Evolutionary conservation across 257 asterid species (phyloP), one percentile per base, ranked within the genome.

Genomic region (Solanum chmielewskii): DNA sequence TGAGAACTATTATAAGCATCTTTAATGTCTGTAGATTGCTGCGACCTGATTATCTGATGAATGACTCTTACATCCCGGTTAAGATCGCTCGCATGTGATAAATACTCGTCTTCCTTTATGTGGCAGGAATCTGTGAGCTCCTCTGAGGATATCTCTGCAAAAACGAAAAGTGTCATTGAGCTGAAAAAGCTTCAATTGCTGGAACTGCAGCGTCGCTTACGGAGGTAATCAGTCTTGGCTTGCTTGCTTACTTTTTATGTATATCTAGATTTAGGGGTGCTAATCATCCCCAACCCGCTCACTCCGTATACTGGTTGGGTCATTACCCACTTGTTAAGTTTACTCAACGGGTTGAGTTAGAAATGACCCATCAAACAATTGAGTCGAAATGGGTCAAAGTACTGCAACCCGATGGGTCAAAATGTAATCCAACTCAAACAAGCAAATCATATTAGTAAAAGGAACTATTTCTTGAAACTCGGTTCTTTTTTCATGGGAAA

Each of bases 81-180:
- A 81, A 47, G 11, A 20, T 81, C 3, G 29, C 69, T 18, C 6
- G 18, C 84, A 33, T 73, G 84, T 49, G 41, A 47, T 86, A 85
- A 12, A 44, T 45, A n/a, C 82, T 77, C 31, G 37, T 62, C 80
- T 13, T 39, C 66, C 47, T 86, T 70, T 29, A 69, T 56, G 77
- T 87, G 90, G 86, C 94, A 97, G 99, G 98, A 95, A 87, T 91
- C 89, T 89, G 98, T 95, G 88, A 94, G 97, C 92, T 96, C 98
- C 62, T 97, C 99, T 37, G 98, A 94, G 89, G 95, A 97, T 90
- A 95, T 93, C 69, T 96, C 94, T 87, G 98, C 98, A 21, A 97
- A 97, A 91, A 97, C 99, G 25, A 97, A 92, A 91, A 97, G 99
- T 90, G 98, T 97, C 83, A 97, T 97, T 90, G 99, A 97, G 88